Evolutionary conservation across 2,329 filamentous ascomycete genomes (phyloP).

Genomic region (Epichloe glyceriae): DNA sequence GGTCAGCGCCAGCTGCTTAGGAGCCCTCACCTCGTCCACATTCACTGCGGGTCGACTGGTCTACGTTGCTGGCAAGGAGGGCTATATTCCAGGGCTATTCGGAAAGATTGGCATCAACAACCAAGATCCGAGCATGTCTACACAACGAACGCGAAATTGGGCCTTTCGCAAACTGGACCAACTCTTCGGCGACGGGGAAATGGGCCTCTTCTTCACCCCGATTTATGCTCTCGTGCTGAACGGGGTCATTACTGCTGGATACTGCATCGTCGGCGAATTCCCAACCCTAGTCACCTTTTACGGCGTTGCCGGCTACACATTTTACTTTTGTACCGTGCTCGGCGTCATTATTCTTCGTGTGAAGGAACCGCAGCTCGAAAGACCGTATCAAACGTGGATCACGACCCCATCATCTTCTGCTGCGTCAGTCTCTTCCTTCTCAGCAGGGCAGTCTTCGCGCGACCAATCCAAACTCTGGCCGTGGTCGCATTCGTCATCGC

Average conservation of each 20-base stretch:
- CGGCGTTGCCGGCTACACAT: constrained; percentile 90
- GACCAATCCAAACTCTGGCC: constrained; percentile 78
- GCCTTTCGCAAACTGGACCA: constrained; percentile 43
- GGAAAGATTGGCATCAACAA: constrained; percentile 63
- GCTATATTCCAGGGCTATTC: constrained; percentile 76
- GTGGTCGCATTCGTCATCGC: constrained; percentile 75
- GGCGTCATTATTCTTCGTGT: constrained; percentile 86
- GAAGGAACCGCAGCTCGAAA: constrained; percentile 71
- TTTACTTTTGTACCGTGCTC: constrained; percentile 92
- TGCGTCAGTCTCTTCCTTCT: constrained; percentile 91
- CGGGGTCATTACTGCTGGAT: constrained; percentile 54
- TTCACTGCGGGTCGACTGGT: constrained; percentile 88
- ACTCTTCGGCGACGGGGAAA: constrained; percentile 63
- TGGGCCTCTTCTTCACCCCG: constrained; percentile 84
- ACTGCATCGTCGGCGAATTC: constrained; percentile 82
- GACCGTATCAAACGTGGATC: constrained; percentile 94
- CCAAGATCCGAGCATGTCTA: constrained; percentile 26
- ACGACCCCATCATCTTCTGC: constrained; percentile 93
- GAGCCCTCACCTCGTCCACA: constrained; percentile 83
- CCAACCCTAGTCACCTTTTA: constrained; percentile 90
- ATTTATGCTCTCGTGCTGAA: constrained; percentile 85
- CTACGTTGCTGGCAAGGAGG: constrained; percentile 90
- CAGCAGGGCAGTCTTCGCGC: constrained; percentile 75
- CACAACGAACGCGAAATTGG: constrained; percentile 40
- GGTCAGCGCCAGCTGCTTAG: constrained; percentile 85